Base-by-base conservation (phyloP, 805 yeast genomes). In the Metschnikowia dekortorum region DNA sequence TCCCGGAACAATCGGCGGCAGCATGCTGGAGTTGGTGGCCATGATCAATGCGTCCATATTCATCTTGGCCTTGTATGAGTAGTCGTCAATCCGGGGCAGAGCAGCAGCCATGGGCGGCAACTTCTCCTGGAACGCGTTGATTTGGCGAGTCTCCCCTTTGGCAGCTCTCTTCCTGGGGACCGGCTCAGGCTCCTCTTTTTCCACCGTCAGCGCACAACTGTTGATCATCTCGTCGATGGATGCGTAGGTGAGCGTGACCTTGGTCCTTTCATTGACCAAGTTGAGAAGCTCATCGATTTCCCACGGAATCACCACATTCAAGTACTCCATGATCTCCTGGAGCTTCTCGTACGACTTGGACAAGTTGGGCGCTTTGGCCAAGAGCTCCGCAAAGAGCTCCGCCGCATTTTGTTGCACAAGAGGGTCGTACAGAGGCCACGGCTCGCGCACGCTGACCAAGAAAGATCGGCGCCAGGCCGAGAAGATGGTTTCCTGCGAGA, bases 201-300 rank as follows among this genome's bases (percentile, higher is more conserved):
- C 41, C 26, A 61, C 65, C 49, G 81, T 83, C 59, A 77, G 79
- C 10, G 80, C 73, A 53, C 86, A 81, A 59, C 85, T 78, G 28
- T 81, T 80, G 2, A 83, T 80, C 41, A 83, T 74, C 57, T 83
- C 87, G 47, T 77, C 83, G 39, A 80, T 80, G 16, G 86, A 81
- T 9, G 78, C 69, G 56, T 82, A 83, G 39, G 73, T 70, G 11
- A 73, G 58, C 1, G 75, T 70, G 16, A 73, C 69, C 50, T 73
- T 73, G 6, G 68, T 69, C 37, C 75, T 51, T 55, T 73, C 78
- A 53, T 73, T 73, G 2, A 73, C 75, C 31, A 83, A 64, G 37
- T 82, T 84, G 41, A 82, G 56, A 36, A 83, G 62, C 53, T 79
- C 78, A 44, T 78, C 78, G 30, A 77, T 68, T 48, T 80, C 82